Evolutionary conservation across 345 rosid species (phyloP), one percentile per base, ranked within the genome.

Genomic region (Aquilaria yunnanensis): DNA sequence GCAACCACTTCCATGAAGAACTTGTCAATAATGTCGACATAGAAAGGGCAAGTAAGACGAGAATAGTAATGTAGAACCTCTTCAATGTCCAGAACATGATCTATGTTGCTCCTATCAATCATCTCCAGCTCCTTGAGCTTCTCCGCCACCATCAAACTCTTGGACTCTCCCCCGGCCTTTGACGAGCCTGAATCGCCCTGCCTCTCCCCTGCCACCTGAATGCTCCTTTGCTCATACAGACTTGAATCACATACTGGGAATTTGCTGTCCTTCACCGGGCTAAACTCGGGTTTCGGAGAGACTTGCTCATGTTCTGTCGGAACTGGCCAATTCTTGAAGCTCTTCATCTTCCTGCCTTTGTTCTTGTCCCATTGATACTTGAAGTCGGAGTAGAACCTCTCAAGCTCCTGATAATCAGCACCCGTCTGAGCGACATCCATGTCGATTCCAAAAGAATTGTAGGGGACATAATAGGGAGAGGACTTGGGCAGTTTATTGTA

Each of bases 21-120:
- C 63, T 72, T 77, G 54, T 91, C 97, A 31, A 86, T 82, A 48
- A 91, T 83, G 50, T 83, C 91, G 14, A 80, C 54, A 74, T 84
- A 91, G 48, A 82, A 80, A 41, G 88, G 81, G n/a, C 85, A 91
- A 7, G 83, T 81, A 14, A 91, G 84, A 32, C 88, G 78, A 46
- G 96, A 86, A 73, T 91, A 91, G 72, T 83, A 91, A 65, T 86
- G 80, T 3, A 86, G 74, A 64, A 91, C 81, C 75, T 91, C 92
- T 74, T 84, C 84, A 7, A 91, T 68, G 77, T 88, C 96, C 10
- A 79, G 66, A 37, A 81, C 77, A 66, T 84, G 90, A 56, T 83
- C 87, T 32, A 81, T 76, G 59, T 88, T 78, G 57, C 75, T 74
- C 68, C 69, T 32, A 71, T 80, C 87, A 75, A 88, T 75, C 82